Evolutionary conservation across 176 grass and related monocot genomes (phyloP).

Genomic region (Ananas comosus): DNA sequence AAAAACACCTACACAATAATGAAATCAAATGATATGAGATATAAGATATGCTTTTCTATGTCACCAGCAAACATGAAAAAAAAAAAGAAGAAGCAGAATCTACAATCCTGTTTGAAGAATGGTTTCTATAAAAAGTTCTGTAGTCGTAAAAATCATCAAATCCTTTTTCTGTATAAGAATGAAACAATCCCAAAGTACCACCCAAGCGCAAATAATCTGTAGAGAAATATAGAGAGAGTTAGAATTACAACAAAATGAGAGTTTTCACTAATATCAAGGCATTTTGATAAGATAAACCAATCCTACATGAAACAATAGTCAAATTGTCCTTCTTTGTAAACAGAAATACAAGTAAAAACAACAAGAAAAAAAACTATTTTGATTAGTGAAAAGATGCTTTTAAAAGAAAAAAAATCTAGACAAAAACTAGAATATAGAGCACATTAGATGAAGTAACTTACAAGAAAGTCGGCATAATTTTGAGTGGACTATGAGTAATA

Average conservation of each 20-base stretch:
- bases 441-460: neutral
- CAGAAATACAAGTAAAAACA: neutral
- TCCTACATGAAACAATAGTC: neutral
- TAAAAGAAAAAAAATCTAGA: neutral
- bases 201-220: slow-evolving; percentile 1
- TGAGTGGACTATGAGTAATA: neutral
- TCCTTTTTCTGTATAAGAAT: neutral
- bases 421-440: neutral
- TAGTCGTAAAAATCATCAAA: neutral
- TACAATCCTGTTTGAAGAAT: no score
- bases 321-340: neutral
- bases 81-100: no score
- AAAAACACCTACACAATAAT: no score
- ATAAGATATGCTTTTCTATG: no score
- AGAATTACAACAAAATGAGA: neutral
- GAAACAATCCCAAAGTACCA: neutral
- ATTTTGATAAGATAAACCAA: neutral
- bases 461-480: neutral
- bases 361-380: neutral
- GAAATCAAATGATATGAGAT: no score
- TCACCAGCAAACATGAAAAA: no score
- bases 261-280: neutral
- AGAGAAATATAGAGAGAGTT: neutral
- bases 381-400: no score
- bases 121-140: neutral